Conservation (phyloP, 805 yeast genomes). For the Lipomyces yamadae region DNA sequence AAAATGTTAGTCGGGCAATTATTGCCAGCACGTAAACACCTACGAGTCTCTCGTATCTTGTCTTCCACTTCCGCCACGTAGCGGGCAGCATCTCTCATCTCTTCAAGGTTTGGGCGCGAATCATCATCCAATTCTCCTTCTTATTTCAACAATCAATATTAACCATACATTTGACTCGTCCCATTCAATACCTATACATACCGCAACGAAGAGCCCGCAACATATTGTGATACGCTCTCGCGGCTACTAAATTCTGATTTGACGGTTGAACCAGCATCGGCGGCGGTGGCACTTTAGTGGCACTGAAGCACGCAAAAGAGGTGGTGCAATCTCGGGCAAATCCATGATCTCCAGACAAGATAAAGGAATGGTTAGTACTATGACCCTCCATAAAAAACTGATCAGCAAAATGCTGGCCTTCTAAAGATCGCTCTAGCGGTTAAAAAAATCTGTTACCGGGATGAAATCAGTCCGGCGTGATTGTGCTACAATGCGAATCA, state of each 20-base stretch:
- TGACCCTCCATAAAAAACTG: no score
- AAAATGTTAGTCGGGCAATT: not conserved
- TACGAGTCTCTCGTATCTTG: not conserved
- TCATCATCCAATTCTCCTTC: constrained; percentile 6
- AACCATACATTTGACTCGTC: not conserved
- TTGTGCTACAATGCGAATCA: no score
- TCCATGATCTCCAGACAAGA: no score
- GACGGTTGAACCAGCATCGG: constrained; percentile 2
- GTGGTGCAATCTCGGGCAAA: not conserved
- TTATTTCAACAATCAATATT: not conserved
- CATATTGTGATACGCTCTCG: not conserved
- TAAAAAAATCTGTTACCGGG: no score
- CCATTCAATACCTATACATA: not conserved
- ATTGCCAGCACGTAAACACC: not conserved
- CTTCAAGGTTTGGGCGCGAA: not conserved
- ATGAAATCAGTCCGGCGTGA: no score
- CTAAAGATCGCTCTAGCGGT: no score
- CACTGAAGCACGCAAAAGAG: not conserved
- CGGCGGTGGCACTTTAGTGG: not conserved
- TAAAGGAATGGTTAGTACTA: no score
- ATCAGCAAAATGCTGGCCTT: no score
- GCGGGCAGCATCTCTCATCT: not conserved
- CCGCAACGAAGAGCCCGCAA: not conserved
- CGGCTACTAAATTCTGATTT: not conserved
- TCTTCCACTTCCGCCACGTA: not conserved